Base-by-base conservation (phyloP, 139 green algal genomes). In the Medakamo hakoo region DNA sequence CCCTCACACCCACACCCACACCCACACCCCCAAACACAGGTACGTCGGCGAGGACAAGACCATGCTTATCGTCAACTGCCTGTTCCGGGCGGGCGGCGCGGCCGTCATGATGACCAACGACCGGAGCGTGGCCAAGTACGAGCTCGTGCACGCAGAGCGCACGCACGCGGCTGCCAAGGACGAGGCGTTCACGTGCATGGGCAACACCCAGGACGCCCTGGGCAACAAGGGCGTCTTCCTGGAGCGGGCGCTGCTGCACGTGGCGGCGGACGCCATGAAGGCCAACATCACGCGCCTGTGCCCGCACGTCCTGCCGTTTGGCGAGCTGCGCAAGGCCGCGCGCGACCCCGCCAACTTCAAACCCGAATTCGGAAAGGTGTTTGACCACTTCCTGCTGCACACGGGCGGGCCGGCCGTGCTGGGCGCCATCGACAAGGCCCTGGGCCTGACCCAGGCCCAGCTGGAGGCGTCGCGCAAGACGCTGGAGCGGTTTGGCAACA, bases 371-470 rank as follows among this genome's bases (percentile, higher is more conserved):
- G 95, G 94, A 74, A 81, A 91, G 19, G 91, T 92, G 1, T 98
- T 98, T 69, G 86, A 97, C 73, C 90, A 96, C 72, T 88, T 97
- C 62, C 97, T 90, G 81, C 98, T 98, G 64, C 91, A 97, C 82
- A 96, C 91, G 0, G 89, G 82, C 24, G 91, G 90, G 3, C 77
- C 86, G 9, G 89, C 78, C 21, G 89, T 96, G 21, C 88, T 97
- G 31, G 90, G 95, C 60, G 91, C 93, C 73, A 94, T 98, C 62
- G 89, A 97, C 76, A 88, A 90, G 76, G 92, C 98, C 81, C 79
- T 98, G 64, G 60, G 80, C 52, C 72, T 95, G 32, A 78, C 68
- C 1, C 61, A 59, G 14, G 57, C 69, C 0, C 71, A 86, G 25
- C 77, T 88, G 55, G 81, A 86, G 68, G 86, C 91, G 27, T 86